phyloP scores from a whole-genome alignment of 2,329 filamentous ascomycete genomes.

The Aspergillus sp. region DNA sequence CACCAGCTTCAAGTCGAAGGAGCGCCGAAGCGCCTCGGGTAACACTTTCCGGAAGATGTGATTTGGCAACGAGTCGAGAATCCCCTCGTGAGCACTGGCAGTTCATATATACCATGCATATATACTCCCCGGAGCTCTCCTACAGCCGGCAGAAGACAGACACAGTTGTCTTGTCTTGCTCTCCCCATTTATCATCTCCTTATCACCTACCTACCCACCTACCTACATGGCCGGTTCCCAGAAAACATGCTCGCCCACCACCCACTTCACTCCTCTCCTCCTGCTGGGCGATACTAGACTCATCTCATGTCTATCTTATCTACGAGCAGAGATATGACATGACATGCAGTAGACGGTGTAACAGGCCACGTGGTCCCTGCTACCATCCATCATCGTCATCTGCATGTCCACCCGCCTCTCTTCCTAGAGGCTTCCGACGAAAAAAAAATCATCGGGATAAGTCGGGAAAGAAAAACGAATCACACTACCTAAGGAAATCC shows the following conservation, averaged over 20 bases:
- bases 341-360: no score
- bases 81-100: neutral
- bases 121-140: neutral
- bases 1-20: conserved; percentile 37
- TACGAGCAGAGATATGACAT: no score
- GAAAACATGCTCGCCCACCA: neutral
- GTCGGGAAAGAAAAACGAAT: no score
- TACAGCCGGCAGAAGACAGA: neutral
- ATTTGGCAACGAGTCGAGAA: conserved; percentile 14
- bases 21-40: conserved; percentile 52
- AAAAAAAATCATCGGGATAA: no score
- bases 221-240: neutral
- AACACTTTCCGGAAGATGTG: conserved; percentile 53
- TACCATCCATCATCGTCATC: no score
- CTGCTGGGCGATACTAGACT: neutral
- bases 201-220: no score
- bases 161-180: neutral
- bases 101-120: neutral
- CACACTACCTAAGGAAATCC: no score
- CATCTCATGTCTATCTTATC: no score
- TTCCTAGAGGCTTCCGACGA: no score
- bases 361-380: no score
- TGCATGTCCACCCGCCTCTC: no score
- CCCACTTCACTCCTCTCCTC: neutral
- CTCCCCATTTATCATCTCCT: neutral